Evolutionary conservation across 345 rosid species (phyloP), one percentile per base, ranked within the genome.

Genomic region (Angophora floribunda): DNA sequence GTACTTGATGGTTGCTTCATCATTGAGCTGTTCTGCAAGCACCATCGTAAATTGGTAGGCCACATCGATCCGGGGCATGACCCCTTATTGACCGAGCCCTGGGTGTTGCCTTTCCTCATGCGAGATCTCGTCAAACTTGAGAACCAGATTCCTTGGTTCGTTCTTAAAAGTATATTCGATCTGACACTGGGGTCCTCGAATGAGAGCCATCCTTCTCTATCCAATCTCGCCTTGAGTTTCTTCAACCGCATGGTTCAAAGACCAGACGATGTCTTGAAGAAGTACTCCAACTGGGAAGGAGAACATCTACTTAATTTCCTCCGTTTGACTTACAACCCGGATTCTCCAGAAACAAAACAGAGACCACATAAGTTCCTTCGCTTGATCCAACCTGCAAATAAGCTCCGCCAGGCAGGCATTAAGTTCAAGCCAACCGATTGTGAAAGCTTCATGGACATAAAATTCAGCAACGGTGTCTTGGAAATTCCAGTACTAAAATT

Each of bases 221-320:
- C 91, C 9, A 52, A 89, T n/a, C 90, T 97, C 19, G 96, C 95
- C 21, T 88, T 97, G 55, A 88, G 79, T 22, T 96, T 97, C 92
- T 97, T 97, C 90, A 95, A 94, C 91, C 16, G 96, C 88, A 86
- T 6, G 11, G 89, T 94, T 86, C 92, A 91, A 51, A 90, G 96
- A 67, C 88, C 93, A 19, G 93, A 91, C 4, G 70, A 87, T 47
- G 88, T 90, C 21, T 87, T 95, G 21, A 86, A 90, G 3, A 92
- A 75, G 50, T 87, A 89, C 89, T 45, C 78, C 22, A 57, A 91
- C 49, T 90, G 89, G 53, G 51, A 30, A 47, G 94, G 93, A 9
- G 92, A 89, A 67, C 99, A 97, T 89, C 92, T 97, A 49, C 98
- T 97, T 2, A 98, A 96, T 90, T 90, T 96, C 59, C 90, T 97